Conservation (phyloP, 805 yeast genomes). For the Yarrowia porcina region DNA sequence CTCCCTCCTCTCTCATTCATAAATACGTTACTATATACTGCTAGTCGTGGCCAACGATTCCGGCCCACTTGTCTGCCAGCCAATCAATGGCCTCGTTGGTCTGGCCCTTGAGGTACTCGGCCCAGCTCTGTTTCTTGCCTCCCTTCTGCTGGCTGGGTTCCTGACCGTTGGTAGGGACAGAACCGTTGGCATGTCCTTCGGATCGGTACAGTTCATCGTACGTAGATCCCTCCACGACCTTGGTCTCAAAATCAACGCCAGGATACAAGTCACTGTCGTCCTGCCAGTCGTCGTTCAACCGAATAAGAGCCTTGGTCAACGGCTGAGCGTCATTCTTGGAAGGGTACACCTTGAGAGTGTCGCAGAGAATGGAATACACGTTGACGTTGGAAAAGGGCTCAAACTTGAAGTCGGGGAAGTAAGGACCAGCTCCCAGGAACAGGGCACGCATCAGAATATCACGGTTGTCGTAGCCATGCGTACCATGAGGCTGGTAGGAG, state of each 20-base stretch:
- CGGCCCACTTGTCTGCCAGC: conserved; percentile 27
- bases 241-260: conserved; percentile 35
- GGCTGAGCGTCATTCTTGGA: conserved; percentile 27
- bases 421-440: conserved; percentile 80
- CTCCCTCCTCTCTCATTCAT: no score
- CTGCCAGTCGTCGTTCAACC: conserved; percentile 33
- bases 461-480: conserved; percentile 79
- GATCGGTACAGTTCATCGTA: conserved; percentile 33
- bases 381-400: conserved; percentile 71
- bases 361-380: conserved; percentile 67
- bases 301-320: conserved; percentile 30
- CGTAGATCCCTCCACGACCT: conserved; percentile 34
- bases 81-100: conserved; percentile 27
- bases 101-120: conserved; percentile 24
- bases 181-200: conserved; percentile 3
- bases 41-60: conserved; percentile 3
- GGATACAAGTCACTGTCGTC: conserved; percentile 37
- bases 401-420: conserved; percentile 48
- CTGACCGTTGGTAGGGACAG: conserved; percentile 6
- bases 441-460: conserved; percentile 79
- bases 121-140: conserved; percentile 21
- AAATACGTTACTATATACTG: neutral
- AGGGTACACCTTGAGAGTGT: conserved; percentile 14
- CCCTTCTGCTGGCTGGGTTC: conserved; percentile 5
- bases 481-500: conserved; percentile 63